Base-by-base conservation (phyloP, 2,329 filamentous ascomycete species). In the Colletotrichum lini region DNA sequence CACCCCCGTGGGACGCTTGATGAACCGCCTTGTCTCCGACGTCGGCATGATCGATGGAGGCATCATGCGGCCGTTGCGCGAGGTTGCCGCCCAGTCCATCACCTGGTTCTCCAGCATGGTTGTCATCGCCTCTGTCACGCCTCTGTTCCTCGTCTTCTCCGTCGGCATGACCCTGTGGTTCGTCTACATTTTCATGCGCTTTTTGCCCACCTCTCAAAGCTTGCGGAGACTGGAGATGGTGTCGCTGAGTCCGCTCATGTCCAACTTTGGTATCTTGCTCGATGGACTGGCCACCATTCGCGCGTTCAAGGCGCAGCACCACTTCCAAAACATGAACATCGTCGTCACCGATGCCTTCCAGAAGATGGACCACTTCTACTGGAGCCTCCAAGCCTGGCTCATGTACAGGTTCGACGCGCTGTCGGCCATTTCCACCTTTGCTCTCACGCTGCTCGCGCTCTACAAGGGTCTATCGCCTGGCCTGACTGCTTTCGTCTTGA, bases 311-410 rank as follows among this genome's bases (percentile, higher is more conserved):
- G 94, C 92, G 0, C 92, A 97, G 75, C 84, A 88, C 4, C 91
- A 93, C 63, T 98, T 98, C 77, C 94, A 97, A 77, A 88, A 91
- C 73, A 89, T 91, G 61, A 94, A 97, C 63, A 92, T 98, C 44
- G 84, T 87, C 2, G 94, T 95, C 0, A 94, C 95, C 0, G 95
- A 98, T 77, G 91, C 91, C 21, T 98, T 98, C 78, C 95, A 98
- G 79, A 94, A 94, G 78, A 96, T 97, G 88, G 95, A 98, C 77
- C 95, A 98, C 79, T 97, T 98, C 82, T 98, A 97, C 82, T 98
- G 95, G 93, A 93, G 91, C 70, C 86, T 97, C 53, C 94, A 97
- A 74, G 90, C 91, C 9, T 98, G 95, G 95, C 86, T 98, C 2
- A 91, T 91, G 79, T 94, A 93, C 77, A 90, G 95, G 15, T 96